Evolutionary conservation across 345 rosid species (phyloP).

Genomic region (Syzygium grande): DNA sequence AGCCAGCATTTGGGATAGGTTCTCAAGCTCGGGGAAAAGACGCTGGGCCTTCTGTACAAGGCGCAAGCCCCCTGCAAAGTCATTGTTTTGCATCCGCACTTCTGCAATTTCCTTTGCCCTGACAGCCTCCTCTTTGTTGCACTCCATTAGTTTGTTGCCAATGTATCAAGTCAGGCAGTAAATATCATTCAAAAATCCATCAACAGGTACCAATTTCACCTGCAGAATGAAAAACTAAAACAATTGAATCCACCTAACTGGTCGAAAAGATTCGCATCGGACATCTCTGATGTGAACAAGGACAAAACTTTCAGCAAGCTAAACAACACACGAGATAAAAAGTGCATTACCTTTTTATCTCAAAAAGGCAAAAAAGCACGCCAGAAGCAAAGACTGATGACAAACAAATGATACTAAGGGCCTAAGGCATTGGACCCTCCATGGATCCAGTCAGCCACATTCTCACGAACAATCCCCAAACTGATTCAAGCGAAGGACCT

Average conservation of each 20-base stretch:
- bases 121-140: constrained; percentile 84
- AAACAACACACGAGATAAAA: background rate
- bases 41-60: constrained; percentile 53
- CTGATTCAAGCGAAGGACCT: background rate
- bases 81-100: constrained; percentile 41
- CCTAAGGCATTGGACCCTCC: background rate
- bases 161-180: background rate
- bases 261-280: background rate
- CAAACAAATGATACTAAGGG: background rate
- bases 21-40: constrained; percentile 58
- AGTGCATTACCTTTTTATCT: background rate
- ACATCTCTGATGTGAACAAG: background rate
- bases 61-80: constrained; percentile 49
- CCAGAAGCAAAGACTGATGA: background rate
- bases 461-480: background rate
- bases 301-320: background rate
- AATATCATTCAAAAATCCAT: background rate
- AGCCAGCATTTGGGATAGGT: constrained; percentile 50
- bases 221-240: background rate
- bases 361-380: background rate
- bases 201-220: background rate
- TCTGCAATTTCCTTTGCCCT: constrained; percentile 66
- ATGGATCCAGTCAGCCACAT: background rate
- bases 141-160: constrained; percentile 41
- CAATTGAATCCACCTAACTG: background rate